Base-by-base conservation (phyloP, 1,139 yeast species). In the Lodderomyces orthopsilosis region DNA sequence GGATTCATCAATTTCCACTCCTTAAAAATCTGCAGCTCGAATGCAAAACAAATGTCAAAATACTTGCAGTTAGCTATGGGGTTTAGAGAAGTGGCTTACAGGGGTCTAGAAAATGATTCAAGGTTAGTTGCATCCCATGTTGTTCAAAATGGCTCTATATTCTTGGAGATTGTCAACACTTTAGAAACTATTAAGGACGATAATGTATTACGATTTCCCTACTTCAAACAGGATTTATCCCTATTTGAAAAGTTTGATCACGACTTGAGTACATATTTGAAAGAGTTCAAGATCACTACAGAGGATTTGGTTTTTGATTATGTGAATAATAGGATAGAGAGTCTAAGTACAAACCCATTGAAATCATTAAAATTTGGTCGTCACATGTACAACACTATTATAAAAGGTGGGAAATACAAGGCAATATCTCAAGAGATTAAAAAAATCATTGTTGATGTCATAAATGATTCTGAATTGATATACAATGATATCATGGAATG, bases 41-140 rank as follows among this genome's bases (percentile, higher is more conserved):
- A 85, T 51, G 87, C 94, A 21, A 81, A 79, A 49, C 79, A 79
- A 50, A 70, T 80, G 45, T 82, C 94, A 0, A 60, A 65, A 23
- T 77, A 71, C 55, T 77, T 82, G 46, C 71, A 77, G 41, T 54
- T 71, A 13, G 62, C 77, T 3, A 75, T 81, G 68, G 95, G 94
- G 0, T 87, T 87, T 58, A 53, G 66, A 23, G 78, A 75, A 38
- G 59, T 83, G 38, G 94, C 90, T 1, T 79, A 74, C 53, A 71
- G 62, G 48, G 89, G 88, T 1, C 68, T 87, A 38, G 93, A 85
- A 55, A 84, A 83, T 1, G 87, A 85, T 1, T 77, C 85, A 4
- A 69, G 77, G 42, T 62, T 70, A 10, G 59, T 79, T 10, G 74
- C 80, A 5, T 69, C 84, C 1, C 85, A 83, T 52, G 94, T 83